Evolutionary conservation across 1,139 yeast genomes (phyloP).

Genomic region (Wickerhamomyces sp.): DNA sequence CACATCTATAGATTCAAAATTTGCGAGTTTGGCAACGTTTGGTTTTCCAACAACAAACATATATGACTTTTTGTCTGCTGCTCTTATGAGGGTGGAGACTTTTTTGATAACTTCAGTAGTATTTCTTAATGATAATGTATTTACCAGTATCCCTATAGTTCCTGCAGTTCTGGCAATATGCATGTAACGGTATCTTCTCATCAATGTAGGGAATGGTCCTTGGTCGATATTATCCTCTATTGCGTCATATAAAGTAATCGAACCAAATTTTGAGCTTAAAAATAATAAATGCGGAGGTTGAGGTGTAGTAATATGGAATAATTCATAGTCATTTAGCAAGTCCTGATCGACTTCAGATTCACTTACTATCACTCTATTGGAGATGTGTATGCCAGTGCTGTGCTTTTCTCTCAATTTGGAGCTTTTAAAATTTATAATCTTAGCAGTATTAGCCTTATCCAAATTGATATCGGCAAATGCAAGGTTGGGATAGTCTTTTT

Average conservation of each 20-base stretch:
- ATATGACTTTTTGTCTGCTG: conserved; percentile 86
- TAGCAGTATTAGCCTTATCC: conserved; percentile 28
- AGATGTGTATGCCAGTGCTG: conserved; percentile 13
- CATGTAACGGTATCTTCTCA: conserved; percentile 81
- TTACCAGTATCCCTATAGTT: conserved; percentile 85
- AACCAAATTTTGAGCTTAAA: conserved; percentile 62
- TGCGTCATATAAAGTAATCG: conserved; percentile 49
- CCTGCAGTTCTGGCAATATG: conserved; percentile 88
- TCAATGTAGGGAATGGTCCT: conserved; percentile 73
- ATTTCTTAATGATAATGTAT: conserved; percentile 76
- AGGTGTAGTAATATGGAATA: conserved; percentile 72
- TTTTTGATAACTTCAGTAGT: conserved; percentile 60
- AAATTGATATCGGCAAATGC: conserved; percentile 48
- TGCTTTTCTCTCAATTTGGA: not conserved
- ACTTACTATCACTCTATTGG: conserved; percentile 24
- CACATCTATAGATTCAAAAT: conserved; percentile 83
- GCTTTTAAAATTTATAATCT: conserved; percentile 40
- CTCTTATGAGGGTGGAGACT: conserved; percentile 54
- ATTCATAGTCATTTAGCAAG: conserved; percentile 35
- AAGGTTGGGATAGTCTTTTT: conserved; percentile 37
- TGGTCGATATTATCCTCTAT: conserved; percentile 26
- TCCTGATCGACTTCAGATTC: conserved; percentile 15
- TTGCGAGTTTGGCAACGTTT: conserved; percentile 95
- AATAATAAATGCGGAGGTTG: conserved; percentile 75
- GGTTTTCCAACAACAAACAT: conserved; percentile 97